A percentile compares a stretch with the other conserved stretches of the same genome.
These are phyloP conservation scores for Colletotrichum tamarilloi DNA, from an alignment of 2,329 filamentous ascomycete genomes.

Conservation along the genomic window DNA sequence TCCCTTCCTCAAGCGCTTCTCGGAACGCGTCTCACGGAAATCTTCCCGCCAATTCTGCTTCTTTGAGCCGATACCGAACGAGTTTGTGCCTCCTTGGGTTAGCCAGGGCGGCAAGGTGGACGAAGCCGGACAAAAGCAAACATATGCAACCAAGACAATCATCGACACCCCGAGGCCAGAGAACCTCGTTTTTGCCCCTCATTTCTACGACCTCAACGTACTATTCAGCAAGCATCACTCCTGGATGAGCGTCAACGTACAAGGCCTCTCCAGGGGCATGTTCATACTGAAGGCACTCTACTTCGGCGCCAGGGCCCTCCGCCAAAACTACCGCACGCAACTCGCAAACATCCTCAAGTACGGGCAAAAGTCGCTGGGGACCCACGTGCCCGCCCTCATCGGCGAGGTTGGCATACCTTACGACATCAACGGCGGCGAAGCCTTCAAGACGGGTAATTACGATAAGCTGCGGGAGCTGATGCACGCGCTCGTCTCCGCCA, in stretches of 20 bases:
- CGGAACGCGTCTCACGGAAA: conserved; percentile 46
- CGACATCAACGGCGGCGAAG: conserved; percentile 50
- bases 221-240: conserved; percentile 50
- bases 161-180: conserved; percentile 42
- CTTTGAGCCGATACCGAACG: conserved; percentile 54
- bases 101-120: conserved; percentile 22
- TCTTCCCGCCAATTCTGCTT: conserved; percentile 46
- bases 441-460: conserved; percentile 51
- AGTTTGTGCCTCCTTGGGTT: conserved; percentile 52
- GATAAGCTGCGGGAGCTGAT: conserved; percentile 53
- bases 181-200: conserved; percentile 54
- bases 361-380: conserved; percentile 46
- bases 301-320: conserved; percentile 49
- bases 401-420: conserved; percentile 54
- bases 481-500: conserved; percentile 51
- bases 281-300: conserved; percentile 54
- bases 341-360: conserved; percentile 49
- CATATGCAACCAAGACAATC: conserved; percentile 43
- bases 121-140: conserved; percentile 26
- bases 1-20: conserved; percentile 51
- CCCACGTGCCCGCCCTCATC: conserved; percentile 48
- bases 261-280: conserved; percentile 51
- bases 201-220: conserved; percentile 56
- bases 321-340: conserved; percentile 52
- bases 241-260: conserved; percentile 53